Evolutionary conservation across 2,329 filamentous ascomycete species (phyloP), one percentile per base, ranked within the genome.

Genomic region (Exophiala lecanii-corni): DNA sequence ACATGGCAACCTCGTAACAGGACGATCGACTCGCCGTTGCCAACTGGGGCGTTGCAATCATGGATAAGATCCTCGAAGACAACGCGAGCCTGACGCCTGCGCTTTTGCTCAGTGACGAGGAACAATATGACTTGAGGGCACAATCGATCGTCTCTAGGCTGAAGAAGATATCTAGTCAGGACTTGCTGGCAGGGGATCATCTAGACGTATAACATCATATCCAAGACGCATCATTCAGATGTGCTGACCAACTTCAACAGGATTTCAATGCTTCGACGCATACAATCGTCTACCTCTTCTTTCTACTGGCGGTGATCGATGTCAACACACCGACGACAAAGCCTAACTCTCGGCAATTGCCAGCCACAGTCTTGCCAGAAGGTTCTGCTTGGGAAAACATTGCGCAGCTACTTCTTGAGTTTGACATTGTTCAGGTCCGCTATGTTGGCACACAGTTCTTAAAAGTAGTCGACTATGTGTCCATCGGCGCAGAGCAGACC

Each of bases 271-370:
- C 81, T 15, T 61, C 71, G 5, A 60, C 69, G 28, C 78, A 84
- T 58, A 75, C 76, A 13, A 69, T 83, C 49, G 67, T 76, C 6
- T 84, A 81, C 60, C 63, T 79, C 37, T 72, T 69, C 49, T 66
- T 75, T 35, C 67, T 84, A 26, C 60, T 69, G 35, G 66, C 69
- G 21, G 70, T 73, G 48, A 67, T 78, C 43, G 59, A 65, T 28
- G 59, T 55, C n/a, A 41, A 51, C 47, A 18, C 48, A 31, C 23
- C 57, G 21, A 58, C 66, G 55, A 60, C 66, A 54, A 59, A 57
- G 41, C 49, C 61, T 41, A 34, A 45, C 16, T 52, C 54, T 41
- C 52, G 64, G 25, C 50, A 61, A 43, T 53, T 53, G 21, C 54
- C 67, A 4, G 59, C 66, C 5, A 63, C 68, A 5, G 56, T 64